Evolutionary conservation across 176 grass and related monocot species (phyloP), one percentile per base, ranked within the genome.

Genomic region (Miscanthus lutarioriparius): DNA sequence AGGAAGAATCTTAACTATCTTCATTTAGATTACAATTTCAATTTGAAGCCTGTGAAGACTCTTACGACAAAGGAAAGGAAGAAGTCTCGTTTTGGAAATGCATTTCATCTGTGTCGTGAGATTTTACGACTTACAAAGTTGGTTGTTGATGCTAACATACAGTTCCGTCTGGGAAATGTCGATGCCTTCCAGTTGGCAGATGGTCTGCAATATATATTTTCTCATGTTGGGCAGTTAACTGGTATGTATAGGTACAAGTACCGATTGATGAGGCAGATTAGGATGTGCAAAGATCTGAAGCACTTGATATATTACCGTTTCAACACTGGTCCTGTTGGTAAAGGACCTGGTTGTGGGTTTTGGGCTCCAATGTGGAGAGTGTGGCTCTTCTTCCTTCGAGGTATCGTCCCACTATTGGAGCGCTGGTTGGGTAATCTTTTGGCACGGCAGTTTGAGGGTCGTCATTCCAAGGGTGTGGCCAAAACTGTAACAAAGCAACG

Each of bases 211-310:
- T 98, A 98, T 47, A 98, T 91, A 86, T 98, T 98, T 59, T 95
- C 96, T 38, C 96, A 98, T 92, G 96, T 98, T 83, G 96, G 96
- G 20, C 96, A 98, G 84, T 77, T 98, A 75, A 98, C 96, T 67
- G 96, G 96, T 90, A 98, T 98, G 96, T 98, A 98, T 70, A 84
- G 96, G 25, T 98, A 98, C 75, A 98, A 98, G 83, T 98, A 98
- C 49, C 91, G 96, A 47, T 70, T 98, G 63, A 98, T 98, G 96
- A 72, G 96, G 64, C 96, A 98, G 76, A 98, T 98, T 49, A 91
- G 96, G 78, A 98, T 98, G 96, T 98, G 96, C 80, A 98, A 98
- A 84, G 96, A 98, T 90, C 71, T 98, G 87, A 98, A 98, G 64
- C 96, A 95, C 76, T 87, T 98, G 89, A 98, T 98, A 78, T 98